These are phyloP conservation scores for Ploettnerulaceae sp. DNA, from an alignment of 2,329 filamentous ascomycete genomes.

Conservation along the genomic window DNA sequence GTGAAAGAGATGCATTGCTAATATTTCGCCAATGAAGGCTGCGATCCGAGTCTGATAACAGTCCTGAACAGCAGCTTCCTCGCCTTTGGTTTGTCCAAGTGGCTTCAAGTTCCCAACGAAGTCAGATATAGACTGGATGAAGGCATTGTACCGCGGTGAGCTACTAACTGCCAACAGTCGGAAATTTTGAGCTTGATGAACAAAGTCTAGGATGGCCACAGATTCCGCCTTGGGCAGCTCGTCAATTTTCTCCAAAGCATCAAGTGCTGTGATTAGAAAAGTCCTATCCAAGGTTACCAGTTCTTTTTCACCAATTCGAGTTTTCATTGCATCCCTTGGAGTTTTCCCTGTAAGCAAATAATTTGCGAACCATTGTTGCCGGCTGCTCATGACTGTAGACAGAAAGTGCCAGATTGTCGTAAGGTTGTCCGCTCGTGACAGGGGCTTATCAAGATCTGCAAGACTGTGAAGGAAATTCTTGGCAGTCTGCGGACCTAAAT, in stretches of 20 bases:
- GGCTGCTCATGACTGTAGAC: slow-evolving; percentile 77
- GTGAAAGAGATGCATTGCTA: slow-evolving; percentile 87
- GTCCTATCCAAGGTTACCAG: slow-evolving; percentile 48
- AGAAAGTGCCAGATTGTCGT: slow-evolving; percentile 79
- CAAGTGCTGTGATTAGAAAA: slow-evolving; percentile 69
- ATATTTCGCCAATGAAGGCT: slow-evolving; percentile 78
- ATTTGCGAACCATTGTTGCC: slow-evolving; percentile 94
- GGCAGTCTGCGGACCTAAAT: slow-evolving; percentile 76
- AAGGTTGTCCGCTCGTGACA: slow-evolving; percentile 60
- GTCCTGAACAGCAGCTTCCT: slow-evolving; percentile 28
- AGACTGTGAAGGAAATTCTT: slow-evolving; percentile 79
- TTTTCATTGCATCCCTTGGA: slow-evolving; percentile 67
- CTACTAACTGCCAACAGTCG: slow-evolving; percentile 93
- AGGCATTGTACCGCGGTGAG: slow-evolving; percentile 66
- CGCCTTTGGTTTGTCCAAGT: slow-evolving; percentile 45
- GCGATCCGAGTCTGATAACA: slow-evolving; percentile 67
- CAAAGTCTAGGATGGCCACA: slow-evolving; percentile 77
- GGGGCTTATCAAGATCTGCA: slow-evolving; percentile 70
- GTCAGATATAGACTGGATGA: slow-evolving; percentile 65
- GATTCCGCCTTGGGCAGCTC: slow-evolving; percentile 60
- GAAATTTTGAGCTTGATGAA: slow-evolving; percentile 83
- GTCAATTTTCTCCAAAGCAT: slow-evolving; percentile 61
- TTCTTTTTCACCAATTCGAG: slow-evolving; percentile 43
- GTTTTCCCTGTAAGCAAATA: slow-evolving; percentile 86
- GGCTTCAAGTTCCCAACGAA: slow-evolving; percentile 60